Base-by-base conservation (phyloP, 2,329 filamentous ascomycete genomes). In the Scolecobasidium constrictum region DNA sequence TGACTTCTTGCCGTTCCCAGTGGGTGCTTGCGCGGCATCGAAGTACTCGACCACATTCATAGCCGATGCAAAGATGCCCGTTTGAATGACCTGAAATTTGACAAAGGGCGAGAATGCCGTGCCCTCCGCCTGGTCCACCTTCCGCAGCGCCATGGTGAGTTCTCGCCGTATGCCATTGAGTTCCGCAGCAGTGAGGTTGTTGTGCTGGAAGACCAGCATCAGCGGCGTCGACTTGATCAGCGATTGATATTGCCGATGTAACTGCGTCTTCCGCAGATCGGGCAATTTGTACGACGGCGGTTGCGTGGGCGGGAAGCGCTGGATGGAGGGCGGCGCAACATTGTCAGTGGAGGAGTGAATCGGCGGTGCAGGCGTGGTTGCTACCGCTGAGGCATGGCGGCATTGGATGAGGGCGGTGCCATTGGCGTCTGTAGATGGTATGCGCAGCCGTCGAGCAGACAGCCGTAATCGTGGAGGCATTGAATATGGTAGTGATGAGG, bases 181-280 rank as follows among this genome's bases (percentile, higher is more conserved):
- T 68, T 90, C 84, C 35, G 75, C 69, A 3, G 86, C 81, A 55
- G 76, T 77, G 46, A 86, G 67, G 54, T 84, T 85, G 65, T 82
- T 83, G 68, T 85, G 81, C 58, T 85, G 81, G 70, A 95, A 93
- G 55, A 95, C 73, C 46, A 95, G 74, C 52, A 94, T 81, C 47
- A 95, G 64, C 33, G 88, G 87, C 9, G 85, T 82, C 17, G 86
- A 86, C 46, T 85, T 85, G 46, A 95, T 77, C 47, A 94, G 70
- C 37, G 88, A 92, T 40, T 88, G 86, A 65, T 95, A 95, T 53
- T 83, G 78, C 45, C 88, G 79, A 51, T 83, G 76, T 16, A 96
- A 73, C 64, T 98, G 92, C 13, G 87, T 82, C 67, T 96, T 94
- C 60, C 90, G 83, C 55, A 82, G 82, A 58, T 94, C 83, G 37